Evolutionary conservation across 2,329 filamentous ascomycete genomes (phyloP).

Genomic region (Fusarium denticulatum): DNA sequence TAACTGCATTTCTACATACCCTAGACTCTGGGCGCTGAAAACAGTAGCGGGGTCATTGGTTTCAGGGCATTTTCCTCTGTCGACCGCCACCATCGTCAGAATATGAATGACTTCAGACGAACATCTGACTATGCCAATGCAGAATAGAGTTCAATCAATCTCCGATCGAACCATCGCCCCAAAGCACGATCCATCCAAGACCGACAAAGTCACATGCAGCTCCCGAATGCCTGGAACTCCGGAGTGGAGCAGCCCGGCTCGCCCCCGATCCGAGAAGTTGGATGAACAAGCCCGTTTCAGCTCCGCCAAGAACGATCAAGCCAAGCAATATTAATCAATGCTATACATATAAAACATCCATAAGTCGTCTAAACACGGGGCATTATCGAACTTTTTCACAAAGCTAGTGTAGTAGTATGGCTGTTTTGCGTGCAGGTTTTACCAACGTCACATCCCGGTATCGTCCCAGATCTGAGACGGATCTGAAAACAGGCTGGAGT

Average conservation of each 20-base stretch:
- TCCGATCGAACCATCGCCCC: background rate
- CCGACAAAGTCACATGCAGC: background rate
- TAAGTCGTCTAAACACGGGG: background rate
- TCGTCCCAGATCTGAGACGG: slow-evolving; percentile 16
- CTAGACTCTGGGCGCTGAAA: background rate
- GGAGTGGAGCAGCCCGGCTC: background rate
- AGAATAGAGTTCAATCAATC: background rate
- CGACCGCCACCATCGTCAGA: background rate
- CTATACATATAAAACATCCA: background rate
- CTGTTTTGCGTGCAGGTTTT: slow-evolving; percentile 14
- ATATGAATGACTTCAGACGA: background rate
- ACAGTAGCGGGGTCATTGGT: background rate
- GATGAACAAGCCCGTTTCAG: background rate
- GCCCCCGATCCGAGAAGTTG: background rate
- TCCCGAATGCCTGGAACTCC: background rate
- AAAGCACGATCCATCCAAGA: background rate
- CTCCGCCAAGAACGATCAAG: background rate
- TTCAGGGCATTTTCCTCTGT: background rate
- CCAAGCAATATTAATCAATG: slow-evolving; percentile 1
- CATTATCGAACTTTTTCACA: background rate
- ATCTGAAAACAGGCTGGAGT: slow-evolving; percentile 2
- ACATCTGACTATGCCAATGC: background rate
- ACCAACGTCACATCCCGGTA: slow-evolving; percentile 26
- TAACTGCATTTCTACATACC: background rate
- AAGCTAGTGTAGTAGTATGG: background rate